phyloP scores from a whole-genome alignment of 2,329 filamentous ascomycete genomes.

The Neofusicoccum parvum region DNA sequence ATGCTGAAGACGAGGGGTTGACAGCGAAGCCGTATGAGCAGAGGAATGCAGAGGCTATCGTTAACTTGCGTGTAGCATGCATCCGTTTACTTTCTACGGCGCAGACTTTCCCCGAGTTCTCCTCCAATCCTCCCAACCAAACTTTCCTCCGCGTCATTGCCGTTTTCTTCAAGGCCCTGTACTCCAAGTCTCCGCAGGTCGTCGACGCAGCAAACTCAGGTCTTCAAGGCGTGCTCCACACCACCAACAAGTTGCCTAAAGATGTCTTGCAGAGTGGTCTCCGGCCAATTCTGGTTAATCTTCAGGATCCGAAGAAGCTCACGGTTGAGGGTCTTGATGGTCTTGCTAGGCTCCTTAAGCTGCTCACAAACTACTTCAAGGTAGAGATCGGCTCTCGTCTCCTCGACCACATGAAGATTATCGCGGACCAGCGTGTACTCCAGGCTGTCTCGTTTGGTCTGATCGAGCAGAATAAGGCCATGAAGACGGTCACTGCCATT shows the following conservation, averaged over 20 bases:
- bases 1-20: constrained; percentile 90
- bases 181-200: constrained; percentile 88
- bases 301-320: constrained; percentile 89
- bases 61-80: constrained; percentile 88
- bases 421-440: constrained; percentile 77
- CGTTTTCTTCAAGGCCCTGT: constrained; percentile 97
- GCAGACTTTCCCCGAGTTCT: constrained; percentile 90
- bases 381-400: constrained; percentile 92
- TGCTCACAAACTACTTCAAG: constrained; percentile 98
- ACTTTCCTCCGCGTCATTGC: constrained; percentile 71
- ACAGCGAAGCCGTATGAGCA: constrained; percentile 89
- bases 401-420: constrained; percentile 90
- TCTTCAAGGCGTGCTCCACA: constrained; percentile 80
- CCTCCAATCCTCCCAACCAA: constrained; percentile 69
- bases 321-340: constrained; percentile 90
- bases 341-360: constrained; percentile 80
- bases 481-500: constrained; percentile 93
- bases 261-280: constrained; percentile 93
- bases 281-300: constrained; percentile 90
- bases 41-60: constrained; percentile 91
- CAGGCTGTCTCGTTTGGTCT: constrained; percentile 94
- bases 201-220: constrained; percentile 93
- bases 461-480: constrained; percentile 87
- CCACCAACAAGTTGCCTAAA: constrained; percentile 90
- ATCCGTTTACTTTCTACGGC: constrained; percentile 91